A percentile compares a stretch with the other conserved stretches of the same genome.
Evolutionary conservation across 345 rosid genomes (phyloP).

Genomic region (Tarenaya hassleriana): DNA sequence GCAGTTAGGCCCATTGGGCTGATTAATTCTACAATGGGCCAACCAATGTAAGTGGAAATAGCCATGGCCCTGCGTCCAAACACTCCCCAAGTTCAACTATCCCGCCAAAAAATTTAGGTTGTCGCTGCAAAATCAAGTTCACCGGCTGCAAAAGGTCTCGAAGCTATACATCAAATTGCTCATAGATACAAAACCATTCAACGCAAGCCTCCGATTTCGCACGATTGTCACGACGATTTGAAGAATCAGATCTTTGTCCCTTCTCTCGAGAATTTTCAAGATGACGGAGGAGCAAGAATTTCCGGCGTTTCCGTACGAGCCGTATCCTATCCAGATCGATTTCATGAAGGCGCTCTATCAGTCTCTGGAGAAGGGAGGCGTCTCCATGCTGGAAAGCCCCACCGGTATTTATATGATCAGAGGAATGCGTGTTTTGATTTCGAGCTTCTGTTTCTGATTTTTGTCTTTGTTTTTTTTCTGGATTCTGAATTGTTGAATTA

Average conservation of each 20-base stretch:
- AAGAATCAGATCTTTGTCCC: background rate
- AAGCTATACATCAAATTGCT: no score
- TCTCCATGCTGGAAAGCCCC: constrained; percentile 96
- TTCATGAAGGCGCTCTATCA: constrained; percentile 84
- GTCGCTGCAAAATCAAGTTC: background rate
- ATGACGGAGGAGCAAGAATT: constrained; percentile 35
- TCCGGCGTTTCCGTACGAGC: constrained; percentile 65
- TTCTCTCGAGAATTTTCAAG: background rate
- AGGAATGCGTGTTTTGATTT: background rate
- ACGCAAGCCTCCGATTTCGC: background rate
- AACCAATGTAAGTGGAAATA: background rate
- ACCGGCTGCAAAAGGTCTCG: no score
- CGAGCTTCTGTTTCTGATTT: background rate
- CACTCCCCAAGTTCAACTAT: background rate
- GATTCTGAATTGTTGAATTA: background rate
- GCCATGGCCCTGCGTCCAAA: background rate
- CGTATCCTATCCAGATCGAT: constrained; percentile 74
- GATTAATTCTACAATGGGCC: no score
- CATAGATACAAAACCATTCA: background rate
- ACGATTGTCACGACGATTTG: background rate
- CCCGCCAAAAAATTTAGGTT: background rate
- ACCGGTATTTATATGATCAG: constrained; percentile 42
- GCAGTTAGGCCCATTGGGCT: no score
- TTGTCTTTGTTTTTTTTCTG: background rate
- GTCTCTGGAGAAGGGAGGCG: constrained; percentile 71